Percentiles rank a stretch among this genome's conserved stretches.
phyloP scores from a whole-genome alignment of 2,329 filamentous ascomycete species.

The Monilinia polystroma region DNA sequence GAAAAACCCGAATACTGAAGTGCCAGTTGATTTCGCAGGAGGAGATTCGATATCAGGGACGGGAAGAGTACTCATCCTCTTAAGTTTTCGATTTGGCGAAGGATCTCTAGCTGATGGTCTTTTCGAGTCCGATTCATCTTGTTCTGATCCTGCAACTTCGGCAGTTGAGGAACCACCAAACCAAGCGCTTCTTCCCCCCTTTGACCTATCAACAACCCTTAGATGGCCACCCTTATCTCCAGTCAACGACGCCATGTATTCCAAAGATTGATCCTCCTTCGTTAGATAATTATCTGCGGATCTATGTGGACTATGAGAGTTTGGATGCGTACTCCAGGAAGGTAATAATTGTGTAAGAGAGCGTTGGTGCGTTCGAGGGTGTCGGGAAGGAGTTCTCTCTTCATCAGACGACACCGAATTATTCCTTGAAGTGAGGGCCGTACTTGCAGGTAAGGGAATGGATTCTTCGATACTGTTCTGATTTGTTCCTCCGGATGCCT shows the following conservation, averaged over 20 bases:
- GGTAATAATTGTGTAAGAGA: conserved; percentile 34
- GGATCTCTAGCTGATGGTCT: conserved; percentile 23
- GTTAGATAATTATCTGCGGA: conserved; percentile 22
- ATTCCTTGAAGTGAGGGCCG: conserved; percentile 26
- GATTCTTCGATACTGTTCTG: conserved; percentile 22
- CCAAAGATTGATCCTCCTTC: conserved; percentile 28
- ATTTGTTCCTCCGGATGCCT: conserved; percentile 24
- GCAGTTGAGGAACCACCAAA: conserved; percentile 36
- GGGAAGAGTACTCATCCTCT: conserved; percentile 30
- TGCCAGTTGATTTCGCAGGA: conserved; percentile 25
- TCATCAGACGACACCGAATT: conserved; percentile 25
- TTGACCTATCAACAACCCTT: conserved; percentile 34
- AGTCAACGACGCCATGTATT: conserved; percentile 37
- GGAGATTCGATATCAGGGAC: conserved; percentile 23
- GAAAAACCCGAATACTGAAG: conserved; percentile 35
- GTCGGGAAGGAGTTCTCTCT: conserved; percentile 25
- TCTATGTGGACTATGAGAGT: conserved; percentile 26
- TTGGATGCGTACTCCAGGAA: conserved; percentile 28
- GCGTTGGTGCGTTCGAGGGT: conserved; percentile 31
- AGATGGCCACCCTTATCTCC: conserved; percentile 35
- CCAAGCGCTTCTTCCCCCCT: conserved; percentile 35
- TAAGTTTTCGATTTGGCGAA: conserved; percentile 30
- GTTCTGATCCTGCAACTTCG: conserved; percentile 29
- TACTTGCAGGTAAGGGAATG: conserved; percentile 24
- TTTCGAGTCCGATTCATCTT: conserved; percentile 18